Evolutionary conservation across 108 stramenopile species (phyloP).

Genomic region (Pinguiococcus pyrenoidosus): DNA sequence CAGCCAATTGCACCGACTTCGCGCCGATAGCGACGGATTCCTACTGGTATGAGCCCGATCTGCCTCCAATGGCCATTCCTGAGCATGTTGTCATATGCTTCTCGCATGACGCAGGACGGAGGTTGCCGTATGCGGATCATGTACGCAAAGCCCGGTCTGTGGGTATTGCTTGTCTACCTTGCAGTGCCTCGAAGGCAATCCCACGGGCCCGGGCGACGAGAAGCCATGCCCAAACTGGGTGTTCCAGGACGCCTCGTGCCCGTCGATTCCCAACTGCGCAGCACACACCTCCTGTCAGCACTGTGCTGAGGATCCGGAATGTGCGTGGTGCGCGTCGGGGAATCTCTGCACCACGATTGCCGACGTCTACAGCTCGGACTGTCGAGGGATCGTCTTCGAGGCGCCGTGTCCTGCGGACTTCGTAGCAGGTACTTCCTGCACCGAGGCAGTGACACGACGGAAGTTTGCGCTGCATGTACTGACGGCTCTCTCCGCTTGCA

Average conservation of each 20-base stretch:
- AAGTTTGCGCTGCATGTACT: background rate
- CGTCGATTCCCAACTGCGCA: constrained; percentile 27
- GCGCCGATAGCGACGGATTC: too few species aligned
- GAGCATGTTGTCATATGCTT: too few species aligned
- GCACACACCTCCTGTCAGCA: constrained; percentile 23
- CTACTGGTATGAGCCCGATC: too few species aligned
- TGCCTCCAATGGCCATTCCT: too few species aligned
- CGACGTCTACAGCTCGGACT: constrained; percentile 35
- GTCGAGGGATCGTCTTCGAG: constrained; percentile 43
- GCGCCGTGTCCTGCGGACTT: constrained; percentile 35
- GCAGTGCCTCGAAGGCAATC: constrained; percentile 28
- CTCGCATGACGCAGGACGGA: constrained; percentile 21
- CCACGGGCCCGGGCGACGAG: constrained; percentile 26
- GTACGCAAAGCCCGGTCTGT: constrained; percentile 20
- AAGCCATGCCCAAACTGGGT: constrained; percentile 36
- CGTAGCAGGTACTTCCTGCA: too few species aligned
- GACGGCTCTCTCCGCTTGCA: background rate
- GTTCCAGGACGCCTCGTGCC: constrained; percentile 15
- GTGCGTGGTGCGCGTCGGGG: constrained; percentile 47
- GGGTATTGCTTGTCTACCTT: constrained; percentile 43
- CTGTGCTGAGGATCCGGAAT: constrained; percentile 33
- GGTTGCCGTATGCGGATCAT: constrained; percentile 26
- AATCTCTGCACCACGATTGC: constrained; percentile 33
- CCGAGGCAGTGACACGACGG: too few species aligned
- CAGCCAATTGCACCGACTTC: too few species aligned